Base-by-base conservation (phyloP, 1,284 basidiomycete species). In the Microstroma glucosiphilum region DNA sequence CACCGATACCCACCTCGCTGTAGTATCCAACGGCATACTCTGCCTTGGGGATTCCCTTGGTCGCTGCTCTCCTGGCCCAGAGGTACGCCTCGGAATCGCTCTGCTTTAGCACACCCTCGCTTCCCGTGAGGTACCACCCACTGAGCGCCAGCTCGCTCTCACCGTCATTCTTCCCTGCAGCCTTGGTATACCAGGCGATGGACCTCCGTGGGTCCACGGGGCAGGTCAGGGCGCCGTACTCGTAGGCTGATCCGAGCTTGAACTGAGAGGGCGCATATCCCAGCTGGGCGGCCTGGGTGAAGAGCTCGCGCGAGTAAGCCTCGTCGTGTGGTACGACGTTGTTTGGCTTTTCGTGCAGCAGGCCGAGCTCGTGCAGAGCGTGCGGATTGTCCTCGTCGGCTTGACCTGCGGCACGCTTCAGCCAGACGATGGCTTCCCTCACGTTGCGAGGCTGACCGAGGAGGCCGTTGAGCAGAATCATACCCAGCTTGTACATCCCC, bases 331-430 rank as follows among this genome's bases (percentile, higher is more conserved):
- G 88, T 80, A 69, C 74, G 51, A 67, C 71, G 53, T 49, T 67
- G 61, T 62, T 68, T 40, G 65, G 67, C 53, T 73, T 69, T 81
- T 97, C 94, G 80, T 97, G 88, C 61, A 98, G 82, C 69, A 93
- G 82, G 0, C 89, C 96, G n/a, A 98, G 85, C 81, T 98, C 94
- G 80, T 97, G 92, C 48, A 99, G 82, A 1, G 96, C 93, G 75
- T 99, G 96, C 1, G 96, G 96, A 77, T 97, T 97, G 72, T 97
- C 93, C 77, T 92, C 91, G 82, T 98, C 96, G 6, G 96, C 96
- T 81, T 99, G 94, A 68, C 91, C 88, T 0, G 92, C 94, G 0
- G 96, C 94, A 21, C 93, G 86, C 68, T 89, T 89, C 51, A 99
- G 83, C 96, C 96, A 99, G 56, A 88, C 89, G 64, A 96, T 87